Conservation (phyloP, 2,329 filamentous ascomycete species). For the Chaetomium olivaceum region DNA sequence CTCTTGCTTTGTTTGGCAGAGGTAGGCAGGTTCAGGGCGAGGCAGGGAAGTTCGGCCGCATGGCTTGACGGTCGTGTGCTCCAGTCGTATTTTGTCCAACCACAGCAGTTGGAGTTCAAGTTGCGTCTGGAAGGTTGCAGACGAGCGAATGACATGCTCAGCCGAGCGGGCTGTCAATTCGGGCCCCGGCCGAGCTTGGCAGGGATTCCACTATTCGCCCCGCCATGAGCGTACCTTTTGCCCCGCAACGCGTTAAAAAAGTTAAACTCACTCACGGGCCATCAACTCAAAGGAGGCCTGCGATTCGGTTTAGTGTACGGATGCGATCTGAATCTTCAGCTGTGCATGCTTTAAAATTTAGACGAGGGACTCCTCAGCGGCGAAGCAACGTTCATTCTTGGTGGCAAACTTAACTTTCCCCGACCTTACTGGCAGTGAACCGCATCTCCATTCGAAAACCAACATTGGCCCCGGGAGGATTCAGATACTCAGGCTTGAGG, state of each 20-base stretch:
- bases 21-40: slow-evolving; percentile 1
- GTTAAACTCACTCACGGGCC: background rate
- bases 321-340: background rate
- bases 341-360: background rate
- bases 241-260: background rate
- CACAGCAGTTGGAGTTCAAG: slow-evolving; percentile 33
- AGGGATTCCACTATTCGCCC: background rate
- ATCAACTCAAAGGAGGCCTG: background rate
- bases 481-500: background rate
- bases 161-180: background rate
- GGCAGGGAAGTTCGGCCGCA: slow-evolving; percentile 22
- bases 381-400: background rate
- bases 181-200: background rate
- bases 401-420: background rate
- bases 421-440: background rate
- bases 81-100: slow-evolving; percentile 46
- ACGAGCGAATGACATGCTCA: slow-evolving; percentile 31
- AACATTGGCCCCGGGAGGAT: background rate
- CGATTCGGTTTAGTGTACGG: background rate
- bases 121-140: slow-evolving; percentile 18
- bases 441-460: background rate
- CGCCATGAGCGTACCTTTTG: background rate
- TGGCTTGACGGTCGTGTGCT: slow-evolving; percentile 8
- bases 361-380: background rate
- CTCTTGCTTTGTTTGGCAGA: slow-evolving; percentile 3